phyloP scores from a whole-genome alignment of 371 early-diverging fungal species.

The Circinella umbellata region DNA sequence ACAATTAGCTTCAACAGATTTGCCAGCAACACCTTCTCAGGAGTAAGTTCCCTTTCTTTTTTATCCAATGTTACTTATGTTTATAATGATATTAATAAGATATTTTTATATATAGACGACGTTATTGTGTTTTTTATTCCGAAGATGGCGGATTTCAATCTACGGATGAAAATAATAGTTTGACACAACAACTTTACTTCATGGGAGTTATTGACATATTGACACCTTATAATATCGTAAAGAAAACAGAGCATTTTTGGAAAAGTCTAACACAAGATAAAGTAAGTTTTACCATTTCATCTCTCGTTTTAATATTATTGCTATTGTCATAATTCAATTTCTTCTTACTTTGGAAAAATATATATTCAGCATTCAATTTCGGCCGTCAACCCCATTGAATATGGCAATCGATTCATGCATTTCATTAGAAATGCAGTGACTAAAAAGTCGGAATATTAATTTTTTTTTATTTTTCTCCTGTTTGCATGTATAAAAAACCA shows the following conservation, averaged over 20 bases:
- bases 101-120: conserved; percentile 44
- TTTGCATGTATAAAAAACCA: neutral
- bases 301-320: neutral
- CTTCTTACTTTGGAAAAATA: too few relatives aligned
- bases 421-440: conserved; percentile 37
- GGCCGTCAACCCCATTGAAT: conserved; percentile 87
- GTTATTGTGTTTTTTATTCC: conserved; percentile 80
- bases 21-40: conserved; percentile 52
- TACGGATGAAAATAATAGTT: conserved; percentile 73
- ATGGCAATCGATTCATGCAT: conserved; percentile 80
- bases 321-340: too few relatives aligned
- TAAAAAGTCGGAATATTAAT: neutral
- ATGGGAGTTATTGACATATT: conserved; percentile 97
- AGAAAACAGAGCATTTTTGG: conserved; percentile 88
- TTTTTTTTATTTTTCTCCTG: too few relatives aligned
- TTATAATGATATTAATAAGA: neutral
- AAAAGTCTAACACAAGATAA: conserved; percentile 84
- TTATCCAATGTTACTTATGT: too few relatives aligned
- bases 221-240: conserved; percentile 90
- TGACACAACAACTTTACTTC: conserved; percentile 81
- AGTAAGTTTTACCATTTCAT: conserved; percentile 26
- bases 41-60: conserved; percentile 38
- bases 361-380: conserved; percentile 68
- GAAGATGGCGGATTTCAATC: conserved; percentile 92
- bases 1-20: conserved; percentile 56